Base-by-base conservation (phyloP, 2,329 filamentous ascomycete species). In the Trichoderma sp. region DNA sequence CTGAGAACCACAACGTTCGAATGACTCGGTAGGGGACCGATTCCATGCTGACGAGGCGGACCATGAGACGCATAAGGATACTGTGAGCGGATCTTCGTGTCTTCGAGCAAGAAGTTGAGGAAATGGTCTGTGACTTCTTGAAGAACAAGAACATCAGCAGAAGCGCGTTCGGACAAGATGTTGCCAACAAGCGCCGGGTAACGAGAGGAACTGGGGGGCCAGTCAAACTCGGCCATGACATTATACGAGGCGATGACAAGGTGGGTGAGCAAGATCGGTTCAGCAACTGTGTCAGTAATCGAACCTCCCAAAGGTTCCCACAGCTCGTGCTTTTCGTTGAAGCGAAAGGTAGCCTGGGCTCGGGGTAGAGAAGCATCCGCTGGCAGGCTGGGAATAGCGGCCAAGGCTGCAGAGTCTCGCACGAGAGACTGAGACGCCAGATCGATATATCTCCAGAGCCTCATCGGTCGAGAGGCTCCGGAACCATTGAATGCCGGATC, bases 111-210 rank as follows among this genome's bases (percentile, higher is more conserved):
- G 64, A 80, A 81, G 0, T 80, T 78, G 0, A 90, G 79, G 66
- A 90, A 88, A 47, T 85, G 80, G 67, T 90, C 87, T 0, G 86
- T 88, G 1, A 90, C 84, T 74, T 90, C 88, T 71, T 90, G 82
- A 5, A 90, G 78, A 3, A 85, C 76, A 9, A 85, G 68, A 3
- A 84, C 73, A 64, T 85, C 82, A 7, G 83, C 77, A 0, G 71
- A 65, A 3, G 81, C 81, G 7, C 74, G 72, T 5, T 71, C 63
- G 0, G 79, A 78, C 5, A 85, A 70, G 2, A 85, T 72, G 63
- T 79, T 83, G 7, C 73, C 69, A 21, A 83, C 65, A 52, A 85
- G 70, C 7, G 79, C 69, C 2, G 79, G 72, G 64, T 84, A 80
- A 34, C 83, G 76, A 19, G 69, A 68, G 17, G 73, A 71, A 7